Percentiles rank a stretch among this genome's conserved stretches.
phyloP scores from a whole-genome alignment of 345 rosid species.

The Arabidopsis suecica region DNA sequence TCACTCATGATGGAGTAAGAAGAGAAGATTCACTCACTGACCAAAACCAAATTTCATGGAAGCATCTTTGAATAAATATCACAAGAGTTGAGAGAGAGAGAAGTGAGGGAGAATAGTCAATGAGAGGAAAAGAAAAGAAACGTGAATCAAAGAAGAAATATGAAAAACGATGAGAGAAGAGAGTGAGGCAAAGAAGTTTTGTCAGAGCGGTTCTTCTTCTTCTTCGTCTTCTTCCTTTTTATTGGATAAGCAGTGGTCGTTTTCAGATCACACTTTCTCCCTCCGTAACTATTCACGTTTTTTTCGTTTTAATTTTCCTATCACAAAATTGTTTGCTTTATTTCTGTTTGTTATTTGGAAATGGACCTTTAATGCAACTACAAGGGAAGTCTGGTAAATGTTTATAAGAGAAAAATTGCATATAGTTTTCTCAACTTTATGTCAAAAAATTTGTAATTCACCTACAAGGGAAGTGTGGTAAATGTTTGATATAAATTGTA shows the following conservation, averaged over 20 bases:
- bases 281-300: constrained; percentile 28
- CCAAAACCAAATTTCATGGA: constrained; percentile 33
- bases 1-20: constrained; percentile 63
- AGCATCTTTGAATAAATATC: constrained; percentile 38
- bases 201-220: constrained; percentile 29
- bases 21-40: constrained; percentile 33
- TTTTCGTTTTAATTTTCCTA: constrained; percentile 1
- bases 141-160: constrained; percentile 13
- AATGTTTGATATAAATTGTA: no score
- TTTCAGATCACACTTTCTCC: constrained; percentile 30
- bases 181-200: constrained; percentile 7
- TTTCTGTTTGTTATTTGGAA: neutral
- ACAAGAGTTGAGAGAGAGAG: constrained; percentile 10
- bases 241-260: constrained; percentile 43
- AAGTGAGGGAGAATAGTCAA: constrained; percentile 39
- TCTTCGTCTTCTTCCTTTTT: neutral
- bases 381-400: no score
- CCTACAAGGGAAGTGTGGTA: neutral
- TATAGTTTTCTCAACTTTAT: no score
- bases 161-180: constrained; percentile 6
- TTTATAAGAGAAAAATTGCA: no score
- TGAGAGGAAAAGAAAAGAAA: constrained; percentile 20
- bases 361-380: neutral
- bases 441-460: neutral
- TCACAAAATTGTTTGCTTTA: constrained; percentile 20